A percentile compares a stretch with the other conserved stretches of the same genome.
Evolutionary conservation across 2,329 filamentous ascomycete genomes (phyloP).

Genomic region (Onygena corvina): DNA sequence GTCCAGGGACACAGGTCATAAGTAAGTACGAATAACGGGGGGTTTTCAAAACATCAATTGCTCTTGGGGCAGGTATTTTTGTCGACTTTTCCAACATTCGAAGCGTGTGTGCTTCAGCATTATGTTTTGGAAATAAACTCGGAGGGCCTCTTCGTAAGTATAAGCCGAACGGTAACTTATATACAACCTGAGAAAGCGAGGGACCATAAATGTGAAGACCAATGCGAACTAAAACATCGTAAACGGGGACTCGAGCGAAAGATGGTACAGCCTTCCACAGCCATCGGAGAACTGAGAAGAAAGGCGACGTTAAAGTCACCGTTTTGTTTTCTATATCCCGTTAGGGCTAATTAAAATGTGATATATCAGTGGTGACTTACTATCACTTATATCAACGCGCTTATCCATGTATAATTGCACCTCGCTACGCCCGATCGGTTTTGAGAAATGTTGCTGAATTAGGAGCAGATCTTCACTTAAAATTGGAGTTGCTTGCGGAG

Average conservation of each 20-base stretch:
- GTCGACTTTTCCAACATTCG: slow-evolving; percentile 12
- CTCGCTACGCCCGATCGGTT: slow-evolving; percentile 10
- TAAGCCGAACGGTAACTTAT: slow-evolving; percentile 14
- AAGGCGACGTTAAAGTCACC: not conserved
- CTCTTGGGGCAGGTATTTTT: slow-evolving; percentile 10
- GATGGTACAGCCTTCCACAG: not conserved
- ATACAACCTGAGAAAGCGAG: slow-evolving; percentile 13
- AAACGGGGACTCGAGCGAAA: not conserved
- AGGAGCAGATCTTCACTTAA: slow-evolving; percentile 8
- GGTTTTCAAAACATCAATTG: slow-evolving; percentile 12
- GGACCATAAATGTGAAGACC: slow-evolving; percentile 11
- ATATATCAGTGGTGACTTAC: not conserved
- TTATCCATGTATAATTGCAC: slow-evolving; percentile 1
- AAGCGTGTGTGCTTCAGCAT: slow-evolving; percentile 12
- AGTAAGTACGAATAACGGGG: slow-evolving; percentile 11
- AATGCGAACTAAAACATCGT: slow-evolving; percentile 9
- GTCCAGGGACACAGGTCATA: slow-evolving; percentile 15
- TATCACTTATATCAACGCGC: not conserved
- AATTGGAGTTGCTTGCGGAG: slow-evolving; percentile 7
- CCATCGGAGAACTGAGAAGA: not conserved
- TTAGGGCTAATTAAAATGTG: not conserved
- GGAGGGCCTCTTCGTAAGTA: slow-evolving; percentile 14
- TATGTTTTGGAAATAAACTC: slow-evolving; percentile 6
- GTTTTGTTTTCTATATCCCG: not conserved
- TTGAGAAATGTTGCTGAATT: slow-evolving; percentile 10